Conservation (phyloP, 1,284 basidiomycete species). For the Moesziomyces sp. region DNA sequence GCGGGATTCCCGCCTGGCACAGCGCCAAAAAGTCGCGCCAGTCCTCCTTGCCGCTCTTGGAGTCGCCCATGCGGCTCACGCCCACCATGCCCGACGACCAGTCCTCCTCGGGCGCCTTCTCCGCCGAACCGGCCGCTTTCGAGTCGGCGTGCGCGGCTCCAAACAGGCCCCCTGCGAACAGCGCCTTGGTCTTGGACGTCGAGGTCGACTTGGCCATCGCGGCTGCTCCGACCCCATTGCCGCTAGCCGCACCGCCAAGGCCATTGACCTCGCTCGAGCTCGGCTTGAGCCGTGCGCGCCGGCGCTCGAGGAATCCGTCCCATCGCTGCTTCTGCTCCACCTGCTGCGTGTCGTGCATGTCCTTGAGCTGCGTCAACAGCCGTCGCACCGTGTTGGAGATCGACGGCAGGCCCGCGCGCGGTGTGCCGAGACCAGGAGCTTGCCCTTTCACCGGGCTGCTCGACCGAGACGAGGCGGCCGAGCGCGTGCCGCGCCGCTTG, state of each 20-base stretch:
- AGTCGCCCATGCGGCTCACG: conserved; percentile 82
- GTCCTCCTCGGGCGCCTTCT: conserved; percentile 49
- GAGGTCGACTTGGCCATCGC: conserved; percentile 12
- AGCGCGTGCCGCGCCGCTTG: conserved; percentile 19
- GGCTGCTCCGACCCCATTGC: conserved; percentile 1
- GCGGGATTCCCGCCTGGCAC: conserved; percentile 84
- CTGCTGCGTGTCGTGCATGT: conserved; percentile 87
- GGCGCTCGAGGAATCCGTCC: conserved; percentile 84
- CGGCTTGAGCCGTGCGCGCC: conserved; percentile 68
- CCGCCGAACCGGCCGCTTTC: conserved; percentile 22
- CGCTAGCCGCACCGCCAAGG: conserved; percentile 6
- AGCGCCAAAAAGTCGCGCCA: conserved; percentile 82
- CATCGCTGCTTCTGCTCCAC: conserved; percentile 80
- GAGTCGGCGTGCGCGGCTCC: conserved; percentile 22
- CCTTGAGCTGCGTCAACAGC: conserved; percentile 82
- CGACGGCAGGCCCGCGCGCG: conserved; percentile 25
- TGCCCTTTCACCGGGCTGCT: conserved; percentile 43
- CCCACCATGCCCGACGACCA: conserved; percentile 75
- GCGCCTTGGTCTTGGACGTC: conserved; percentile 29
- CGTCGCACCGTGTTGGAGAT: conserved; percentile 79
- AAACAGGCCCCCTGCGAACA: conserved; percentile 26
- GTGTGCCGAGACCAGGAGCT: background rate
- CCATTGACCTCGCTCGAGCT: conserved; percentile 14
- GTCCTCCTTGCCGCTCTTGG: conserved; percentile 78
- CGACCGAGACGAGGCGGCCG: conserved; percentile 37